Evolutionary conservation across 2,329 filamentous ascomycete genomes (phyloP).

Genomic region (Colletotrichum horii): DNA sequence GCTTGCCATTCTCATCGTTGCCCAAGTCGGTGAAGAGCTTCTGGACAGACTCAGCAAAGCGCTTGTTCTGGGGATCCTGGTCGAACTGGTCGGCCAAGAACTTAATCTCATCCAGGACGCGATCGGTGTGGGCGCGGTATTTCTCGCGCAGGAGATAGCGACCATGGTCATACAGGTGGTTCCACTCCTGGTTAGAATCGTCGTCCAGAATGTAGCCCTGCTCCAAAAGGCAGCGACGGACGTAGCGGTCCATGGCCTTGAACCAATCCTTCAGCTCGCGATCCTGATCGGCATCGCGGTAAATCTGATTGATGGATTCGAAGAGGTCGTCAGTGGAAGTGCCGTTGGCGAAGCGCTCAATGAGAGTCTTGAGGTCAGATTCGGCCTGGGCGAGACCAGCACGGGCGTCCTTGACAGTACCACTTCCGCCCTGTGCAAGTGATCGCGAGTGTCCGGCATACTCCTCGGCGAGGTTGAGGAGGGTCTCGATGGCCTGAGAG

Average conservation of each 20-base stretch:
- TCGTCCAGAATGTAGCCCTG: slow-evolving; percentile 92
- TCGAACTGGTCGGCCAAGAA: slow-evolving; percentile 91
- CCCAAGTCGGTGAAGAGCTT: slow-evolving; percentile 91
- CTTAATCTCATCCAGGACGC: slow-evolving; percentile 86
- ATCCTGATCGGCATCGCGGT: slow-evolving; percentile 85
- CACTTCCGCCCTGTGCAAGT: slow-evolving; percentile 67
- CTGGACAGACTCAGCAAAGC: slow-evolving; percentile 76
- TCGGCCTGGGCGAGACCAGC: slow-evolving; percentile 74
- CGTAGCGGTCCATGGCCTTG: slow-evolving; percentile 75
- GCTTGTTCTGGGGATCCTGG: slow-evolving; percentile 83
- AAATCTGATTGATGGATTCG: slow-evolving; percentile 83
- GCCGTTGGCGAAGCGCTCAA: slow-evolving; percentile 95
- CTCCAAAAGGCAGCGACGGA: slow-evolving; percentile 84
- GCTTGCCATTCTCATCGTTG: slow-evolving; percentile 82
- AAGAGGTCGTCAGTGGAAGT: slow-evolving; percentile 89
- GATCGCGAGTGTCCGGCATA: slow-evolving; percentile 79
- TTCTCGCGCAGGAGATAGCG: slow-evolving; percentile 86
- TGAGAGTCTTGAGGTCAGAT: slow-evolving; percentile 81
- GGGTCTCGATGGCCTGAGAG: slow-evolving; percentile 85
- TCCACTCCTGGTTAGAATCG: slow-evolving; percentile 79
- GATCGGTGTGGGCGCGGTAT: slow-evolving; percentile 85
- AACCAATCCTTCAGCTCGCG: slow-evolving; percentile 91
- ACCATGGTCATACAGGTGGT: slow-evolving; percentile 83
- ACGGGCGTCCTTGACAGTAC: slow-evolving; percentile 76
- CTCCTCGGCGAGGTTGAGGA: slow-evolving; percentile 82